Conservation (phyloP, 768 basidiomycete genomes). For the Russula sp. region DNA sequence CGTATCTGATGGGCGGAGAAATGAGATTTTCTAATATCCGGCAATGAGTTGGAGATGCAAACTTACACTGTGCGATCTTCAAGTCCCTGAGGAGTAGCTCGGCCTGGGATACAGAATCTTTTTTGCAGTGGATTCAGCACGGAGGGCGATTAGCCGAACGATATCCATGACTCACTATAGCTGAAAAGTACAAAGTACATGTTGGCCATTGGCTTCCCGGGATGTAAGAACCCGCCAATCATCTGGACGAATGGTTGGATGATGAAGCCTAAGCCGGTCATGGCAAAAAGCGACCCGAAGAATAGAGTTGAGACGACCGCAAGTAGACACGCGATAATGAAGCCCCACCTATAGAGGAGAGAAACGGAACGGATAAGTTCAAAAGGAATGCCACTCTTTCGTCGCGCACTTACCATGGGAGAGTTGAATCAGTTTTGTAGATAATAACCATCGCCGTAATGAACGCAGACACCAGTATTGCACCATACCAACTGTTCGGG, state of each 20-base stretch:
- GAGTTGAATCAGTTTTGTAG: conserved; percentile 42
- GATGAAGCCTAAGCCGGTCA: conserved; percentile 41
- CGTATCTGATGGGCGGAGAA: conserved; percentile 27
- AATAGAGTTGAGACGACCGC: conserved; percentile 42
- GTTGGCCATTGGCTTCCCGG: conserved; percentile 33
- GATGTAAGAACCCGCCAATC: conserved; percentile 33
- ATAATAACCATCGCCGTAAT: conserved; percentile 40
- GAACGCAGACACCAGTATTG: conserved; percentile 23
- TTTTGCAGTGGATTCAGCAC: background rate
- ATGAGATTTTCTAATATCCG: background rate
- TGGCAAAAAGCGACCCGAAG: conserved; percentile 41
- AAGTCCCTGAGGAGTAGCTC: conserved; percentile 41
- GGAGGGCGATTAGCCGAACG: background rate
- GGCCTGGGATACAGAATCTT: conserved; percentile 39
- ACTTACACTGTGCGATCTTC: conserved; percentile 41
- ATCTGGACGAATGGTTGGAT: conserved; percentile 50
- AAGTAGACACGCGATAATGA: conserved; percentile 39
- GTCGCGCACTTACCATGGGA: conserved; percentile 36
- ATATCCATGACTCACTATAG: conserved; percentile 33
- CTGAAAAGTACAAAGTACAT: conserved; percentile 43
- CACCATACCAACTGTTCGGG: conserved; percentile 33
- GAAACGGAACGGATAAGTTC: background rate
- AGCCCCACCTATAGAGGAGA: conserved; percentile 37
- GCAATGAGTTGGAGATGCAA: background rate
- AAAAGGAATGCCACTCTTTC: background rate